Base-by-base conservation (phyloP, 768 basidiomycete species). In the Mycena amicta region DNA sequence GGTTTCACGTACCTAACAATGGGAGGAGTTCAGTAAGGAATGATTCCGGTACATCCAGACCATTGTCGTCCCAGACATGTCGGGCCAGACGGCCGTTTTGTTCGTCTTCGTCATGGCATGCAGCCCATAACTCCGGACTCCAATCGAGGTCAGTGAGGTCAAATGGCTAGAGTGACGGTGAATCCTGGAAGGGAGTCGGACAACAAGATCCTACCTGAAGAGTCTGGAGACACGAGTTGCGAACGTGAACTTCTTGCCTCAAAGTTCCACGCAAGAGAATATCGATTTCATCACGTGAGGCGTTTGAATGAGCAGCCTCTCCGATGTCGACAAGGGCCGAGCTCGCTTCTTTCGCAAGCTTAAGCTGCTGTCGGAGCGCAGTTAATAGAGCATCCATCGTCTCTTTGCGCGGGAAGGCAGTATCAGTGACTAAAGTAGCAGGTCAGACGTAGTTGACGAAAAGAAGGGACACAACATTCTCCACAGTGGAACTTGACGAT, bases 61-160 rank as follows among this genome's bases (percentile, higher is more conserved):
- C 95, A 62, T 98, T 98, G 61, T 98, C 97, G 54, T 97, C 96
- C 95, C 95, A 98, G 11, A 92, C 74, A 60, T 88, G 85, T 23
- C 76, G 75, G 16, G 95, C 95, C 39, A 98, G 75, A 50, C 89
- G 80, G 0, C 86, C 86, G 64, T 95, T 98, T 67, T 95, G 93
- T 66, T 94, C 93, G 52, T 85, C 87, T 8, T 81, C 78, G 58
- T 98, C 97, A 64, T 98, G 93, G 53, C 83, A 87, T 3, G 90
- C 90, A 37, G 98, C 80, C 87, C 93, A 92, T 1, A 99, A 72
- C 68, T 92, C 87, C 0, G 90, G 85, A 2, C 90, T 92, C 90
- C 95, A 99, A 60, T 97, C 95, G 33, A 93, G 70, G 49, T 98
- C 96, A 0, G 95, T 98, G 47, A 98, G 72, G 72, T 98, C 97